These are phyloP conservation scores for Anthracocystis walkeri DNA, from an alignment of 1,284 basidiomycete genomes.

Conservation along the genomic window DNA sequence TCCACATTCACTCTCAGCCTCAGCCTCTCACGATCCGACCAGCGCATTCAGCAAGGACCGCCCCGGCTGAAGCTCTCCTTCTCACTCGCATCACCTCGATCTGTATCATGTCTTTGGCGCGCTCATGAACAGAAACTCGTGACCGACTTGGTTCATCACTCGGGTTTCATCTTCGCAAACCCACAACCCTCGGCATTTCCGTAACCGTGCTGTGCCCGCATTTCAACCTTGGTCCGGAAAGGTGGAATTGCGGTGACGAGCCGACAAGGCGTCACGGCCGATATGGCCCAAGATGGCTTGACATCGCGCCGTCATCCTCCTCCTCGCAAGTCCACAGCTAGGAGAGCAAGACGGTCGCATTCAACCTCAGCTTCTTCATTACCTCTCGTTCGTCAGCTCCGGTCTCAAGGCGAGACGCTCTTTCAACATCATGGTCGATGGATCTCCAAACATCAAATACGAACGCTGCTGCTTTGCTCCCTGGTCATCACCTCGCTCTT, in stretches of 20 bases:
- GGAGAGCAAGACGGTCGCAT: slow-evolving; percentile 33
- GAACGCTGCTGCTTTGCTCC: slow-evolving; percentile 90
- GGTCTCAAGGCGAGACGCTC: slow-evolving; percentile 28
- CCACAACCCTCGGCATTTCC: slow-evolving; percentile 2
- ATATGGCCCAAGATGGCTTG: slow-evolving; percentile 28
- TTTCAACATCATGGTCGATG: slow-evolving; percentile 60
- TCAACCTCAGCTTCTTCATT: slow-evolving; percentile 31
- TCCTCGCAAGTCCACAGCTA: slow-evolving; percentile 13
- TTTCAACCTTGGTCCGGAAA: slow-evolving; percentile 7
- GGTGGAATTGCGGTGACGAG: slow-evolving; percentile 3
- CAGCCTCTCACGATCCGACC: too few species aligned
- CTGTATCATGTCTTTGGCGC: not conserved
- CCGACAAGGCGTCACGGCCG: slow-evolving; percentile 11
- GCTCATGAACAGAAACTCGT: not conserved
- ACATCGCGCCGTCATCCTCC: slow-evolving; percentile 10
- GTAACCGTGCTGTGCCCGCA: not conserved
- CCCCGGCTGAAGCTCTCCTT: too few species aligned
- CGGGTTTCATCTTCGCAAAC: slow-evolving; percentile 4
- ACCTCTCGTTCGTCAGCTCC: slow-evolving; percentile 31
- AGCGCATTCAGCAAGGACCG: too few species aligned
- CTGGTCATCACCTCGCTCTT: slow-evolving; percentile 95
- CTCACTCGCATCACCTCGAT: not conserved
- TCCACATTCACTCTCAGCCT: too few species aligned
- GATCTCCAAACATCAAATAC: slow-evolving; percentile 79
- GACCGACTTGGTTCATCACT: slow-evolving; percentile 6